Conservation (phyloP, 2,329 filamentous ascomycete genomes). For the Colletotrichum incanum region DNA sequence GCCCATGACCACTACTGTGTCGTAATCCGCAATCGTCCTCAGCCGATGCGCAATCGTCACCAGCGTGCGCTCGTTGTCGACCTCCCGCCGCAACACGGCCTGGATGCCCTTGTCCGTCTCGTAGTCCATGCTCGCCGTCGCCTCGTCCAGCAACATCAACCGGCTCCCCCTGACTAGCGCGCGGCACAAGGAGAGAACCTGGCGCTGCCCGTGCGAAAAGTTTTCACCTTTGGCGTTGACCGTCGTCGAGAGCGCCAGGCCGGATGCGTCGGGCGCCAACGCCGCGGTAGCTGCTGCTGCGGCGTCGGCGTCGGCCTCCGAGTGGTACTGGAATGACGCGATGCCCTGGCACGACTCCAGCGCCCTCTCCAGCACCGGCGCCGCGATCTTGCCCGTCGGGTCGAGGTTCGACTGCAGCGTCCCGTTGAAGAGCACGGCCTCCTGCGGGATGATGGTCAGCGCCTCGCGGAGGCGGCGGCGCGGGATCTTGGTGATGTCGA, state of each 20-base stretch:
- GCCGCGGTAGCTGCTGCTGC: slow-evolving; percentile 44
- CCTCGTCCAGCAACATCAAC: slow-evolving; percentile 72
- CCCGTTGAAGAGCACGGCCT: slow-evolving; percentile 71
- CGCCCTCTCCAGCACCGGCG: slow-evolving; percentile 69
- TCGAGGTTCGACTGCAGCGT: slow-evolving; percentile 73
- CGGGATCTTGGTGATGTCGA: slow-evolving; percentile 68
- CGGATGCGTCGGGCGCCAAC: slow-evolving; percentile 23
- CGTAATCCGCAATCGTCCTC: slow-evolving; percentile 73
- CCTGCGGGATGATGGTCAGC: slow-evolving; percentile 72
- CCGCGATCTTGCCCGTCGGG: slow-evolving; percentile 71
- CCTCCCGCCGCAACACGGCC: slow-evolving; percentile 65
- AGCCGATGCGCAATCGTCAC: slow-evolving; percentile 73
- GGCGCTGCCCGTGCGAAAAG: slow-evolving; percentile 72
- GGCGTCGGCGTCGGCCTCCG: slow-evolving; percentile 53
- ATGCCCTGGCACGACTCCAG: slow-evolving; percentile 75
- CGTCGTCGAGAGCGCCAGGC: slow-evolving; percentile 59
- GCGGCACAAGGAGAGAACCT: slow-evolving; percentile 71
- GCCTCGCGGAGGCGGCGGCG: slow-evolving; percentile 67
- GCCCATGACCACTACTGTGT: slow-evolving; percentile 71
- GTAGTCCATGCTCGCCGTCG: slow-evolving; percentile 73
- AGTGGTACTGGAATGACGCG: slow-evolving; percentile 63
- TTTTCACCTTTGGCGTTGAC: slow-evolving; percentile 70
- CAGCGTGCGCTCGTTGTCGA: slow-evolving; percentile 66
- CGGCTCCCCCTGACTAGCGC: slow-evolving; percentile 70
- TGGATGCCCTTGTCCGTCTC: slow-evolving; percentile 72